A percentile compares a stretch with the other conserved stretches of the same genome.
phyloP scores from a whole-genome alignment of 805 yeast genomes.

The Monosporozyma servazzii region DNA sequence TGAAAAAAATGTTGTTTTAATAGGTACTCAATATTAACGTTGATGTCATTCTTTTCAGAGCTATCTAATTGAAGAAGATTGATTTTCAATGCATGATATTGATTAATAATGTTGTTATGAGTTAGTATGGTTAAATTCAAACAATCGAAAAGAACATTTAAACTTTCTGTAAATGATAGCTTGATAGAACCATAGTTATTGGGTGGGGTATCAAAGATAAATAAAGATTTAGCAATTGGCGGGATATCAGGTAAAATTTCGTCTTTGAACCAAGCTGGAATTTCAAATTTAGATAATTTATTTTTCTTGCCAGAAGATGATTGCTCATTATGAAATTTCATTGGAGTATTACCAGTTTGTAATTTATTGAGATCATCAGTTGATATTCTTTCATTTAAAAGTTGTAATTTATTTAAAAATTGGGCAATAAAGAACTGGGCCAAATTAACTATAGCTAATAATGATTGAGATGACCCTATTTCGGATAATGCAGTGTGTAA shows the following conservation, averaged over 20 bases:
- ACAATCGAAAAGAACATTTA: constrained; percentile 11
- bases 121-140: constrained; percentile 10
- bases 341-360: not conserved
- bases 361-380: not conserved
- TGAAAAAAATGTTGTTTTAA: constrained; percentile 17
- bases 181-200: constrained; percentile 5
- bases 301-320: not conserved
- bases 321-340: not conserved
- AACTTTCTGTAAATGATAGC: constrained; percentile 2
- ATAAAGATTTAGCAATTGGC: constrained; percentile 26
- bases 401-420: constrained; percentile 14
- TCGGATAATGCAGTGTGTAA: constrained; percentile 16
- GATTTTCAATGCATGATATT: constrained; percentile 11
- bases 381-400: not conserved
- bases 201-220: constrained; percentile 15
- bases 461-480: constrained; percentile 20
- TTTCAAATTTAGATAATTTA: constrained; percentile 2
- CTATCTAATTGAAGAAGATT: constrained; percentile 6
- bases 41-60: not conserved
- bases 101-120: constrained; percentile 11
- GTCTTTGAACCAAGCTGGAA: constrained; percentile 22
- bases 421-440: constrained; percentile 19
- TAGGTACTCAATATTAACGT: constrained; percentile 12
- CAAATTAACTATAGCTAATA: constrained; percentile 19
- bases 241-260: constrained; percentile 21